phyloP scores from a whole-genome alignment of 2,329 filamentous ascomycete genomes.

The Penicillium brasilianum region DNA sequence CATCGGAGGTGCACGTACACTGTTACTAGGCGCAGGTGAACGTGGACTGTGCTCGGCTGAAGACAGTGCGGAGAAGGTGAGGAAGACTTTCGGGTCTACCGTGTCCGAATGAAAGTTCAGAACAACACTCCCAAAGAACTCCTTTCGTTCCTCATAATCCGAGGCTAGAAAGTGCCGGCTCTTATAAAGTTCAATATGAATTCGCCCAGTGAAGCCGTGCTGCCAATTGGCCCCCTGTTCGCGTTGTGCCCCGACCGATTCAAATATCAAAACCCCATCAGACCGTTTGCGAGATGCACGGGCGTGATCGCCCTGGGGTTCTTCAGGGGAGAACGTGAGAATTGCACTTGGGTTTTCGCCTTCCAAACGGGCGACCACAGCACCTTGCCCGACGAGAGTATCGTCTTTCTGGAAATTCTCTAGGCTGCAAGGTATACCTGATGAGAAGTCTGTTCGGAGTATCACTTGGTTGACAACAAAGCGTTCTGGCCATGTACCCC shows the following conservation, averaged over 20 bases:
- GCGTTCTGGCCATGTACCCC: slow-evolving; percentile 4
- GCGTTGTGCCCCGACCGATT: background rate
- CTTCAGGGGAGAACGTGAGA: slow-evolving; percentile 8
- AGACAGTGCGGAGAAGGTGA: background rate
- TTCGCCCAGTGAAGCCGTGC: background rate
- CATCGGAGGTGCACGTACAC: background rate
- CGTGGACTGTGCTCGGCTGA: background rate
- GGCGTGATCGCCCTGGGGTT: background rate
- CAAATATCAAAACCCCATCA: background rate
- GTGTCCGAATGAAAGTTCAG: slow-evolving; percentile 1
- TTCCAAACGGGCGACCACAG: slow-evolving; percentile 1
- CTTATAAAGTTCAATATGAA: background rate
- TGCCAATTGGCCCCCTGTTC: background rate
- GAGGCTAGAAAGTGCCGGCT: background rate
- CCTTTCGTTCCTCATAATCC: background rate
- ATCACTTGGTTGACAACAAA: background rate
- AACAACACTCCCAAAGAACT: slow-evolving; percentile 1
- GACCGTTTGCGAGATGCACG: background rate
- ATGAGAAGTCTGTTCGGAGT: too few species aligned
- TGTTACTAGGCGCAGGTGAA: background rate
- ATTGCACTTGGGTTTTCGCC: slow-evolving; percentile 5
- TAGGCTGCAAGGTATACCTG: background rate
- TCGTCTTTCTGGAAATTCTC: slow-evolving; percentile 3
- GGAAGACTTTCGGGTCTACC: background rate
- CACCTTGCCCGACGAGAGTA: slow-evolving; percentile 1